Evolutionary conservation across 2,329 filamentous ascomycete genomes (phyloP).

Genomic region (Fusarium dlaminii): DNA sequence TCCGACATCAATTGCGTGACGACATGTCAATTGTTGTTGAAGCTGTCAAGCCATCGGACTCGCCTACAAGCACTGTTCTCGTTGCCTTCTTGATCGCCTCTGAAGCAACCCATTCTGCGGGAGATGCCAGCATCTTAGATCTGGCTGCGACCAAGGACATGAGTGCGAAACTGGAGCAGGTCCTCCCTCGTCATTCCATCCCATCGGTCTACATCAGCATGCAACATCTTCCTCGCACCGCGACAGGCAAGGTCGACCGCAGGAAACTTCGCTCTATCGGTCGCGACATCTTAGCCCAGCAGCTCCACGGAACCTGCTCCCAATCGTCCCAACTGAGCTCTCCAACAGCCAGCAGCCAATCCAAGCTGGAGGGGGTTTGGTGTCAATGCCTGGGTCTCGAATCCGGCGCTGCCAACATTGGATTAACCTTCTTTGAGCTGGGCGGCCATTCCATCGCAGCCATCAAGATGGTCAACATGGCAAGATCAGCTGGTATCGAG

Average conservation of each 20-base stretch:
- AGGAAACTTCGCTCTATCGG: not conserved
- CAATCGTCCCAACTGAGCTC: not conserved
- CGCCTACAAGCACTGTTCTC: not conserved
- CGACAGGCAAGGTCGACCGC: not conserved
- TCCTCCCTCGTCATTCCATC: not conserved
- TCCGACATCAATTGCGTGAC: not conserved
- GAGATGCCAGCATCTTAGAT: not conserved
- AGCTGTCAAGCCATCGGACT: not conserved
- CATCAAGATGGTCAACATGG: constrained; percentile 16
- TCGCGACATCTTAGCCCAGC: accelerated
- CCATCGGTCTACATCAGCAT: not conserved
- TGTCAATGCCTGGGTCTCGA: not conserved
- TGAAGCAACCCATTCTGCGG: accelerated
- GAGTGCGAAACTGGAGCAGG: not conserved
- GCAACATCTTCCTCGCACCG: not conserved
- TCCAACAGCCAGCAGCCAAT: accelerated
- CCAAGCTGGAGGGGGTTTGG: not conserved
- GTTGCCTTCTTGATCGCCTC: not conserved
- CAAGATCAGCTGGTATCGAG: not conserved
- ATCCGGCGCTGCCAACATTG: not conserved
- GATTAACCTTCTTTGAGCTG: not conserved
- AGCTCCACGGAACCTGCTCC: accelerated
- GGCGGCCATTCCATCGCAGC: constrained; percentile 8
- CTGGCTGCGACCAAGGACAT: not conserved
- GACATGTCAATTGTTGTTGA: not conserved